Percentiles rank a stretch among this genome's conserved stretches.
Conservation (phyloP, 164 flowering plant species). For the Magnolia sinica region DNA sequence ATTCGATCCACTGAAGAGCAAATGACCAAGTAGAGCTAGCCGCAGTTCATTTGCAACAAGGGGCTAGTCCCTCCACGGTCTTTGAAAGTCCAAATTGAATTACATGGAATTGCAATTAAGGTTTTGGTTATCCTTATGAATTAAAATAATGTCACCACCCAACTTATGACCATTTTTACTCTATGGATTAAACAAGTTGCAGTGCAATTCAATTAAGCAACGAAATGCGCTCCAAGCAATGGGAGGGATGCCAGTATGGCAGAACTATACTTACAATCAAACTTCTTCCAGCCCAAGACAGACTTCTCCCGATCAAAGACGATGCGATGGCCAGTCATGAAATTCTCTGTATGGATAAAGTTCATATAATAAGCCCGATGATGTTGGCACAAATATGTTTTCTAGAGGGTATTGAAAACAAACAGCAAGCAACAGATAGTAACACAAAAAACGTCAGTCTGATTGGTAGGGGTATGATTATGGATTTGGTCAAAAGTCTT, state of each 20-base stretch:
- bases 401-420: neutral
- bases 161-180: neutral
- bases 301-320: constrained; percentile 72
- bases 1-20: too few species aligned
- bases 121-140: neutral
- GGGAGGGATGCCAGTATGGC: neutral
- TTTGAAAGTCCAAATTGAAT: neutral
- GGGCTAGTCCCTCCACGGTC: neutral
- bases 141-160: neutral
- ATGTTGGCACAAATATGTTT: neutral
- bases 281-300: constrained; percentile 74
- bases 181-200: neutral
- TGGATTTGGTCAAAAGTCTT: too few species aligned
- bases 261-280: constrained; percentile 57
- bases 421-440: neutral
- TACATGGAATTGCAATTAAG: neutral
- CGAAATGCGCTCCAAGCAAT: neutral
- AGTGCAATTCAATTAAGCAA: neutral
- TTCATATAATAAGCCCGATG: neutral
- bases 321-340: constrained; percentile 79
- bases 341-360: constrained; percentile 57
- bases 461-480: neutral
- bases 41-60: too few species aligned
- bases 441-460: neutral
- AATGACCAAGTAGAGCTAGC: too few species aligned